A percentile compares a stretch with the other conserved stretches of the same genome.
phyloP scores from a whole-genome alignment of 441 rosid species.

The Corymbia calophylla region DNA sequence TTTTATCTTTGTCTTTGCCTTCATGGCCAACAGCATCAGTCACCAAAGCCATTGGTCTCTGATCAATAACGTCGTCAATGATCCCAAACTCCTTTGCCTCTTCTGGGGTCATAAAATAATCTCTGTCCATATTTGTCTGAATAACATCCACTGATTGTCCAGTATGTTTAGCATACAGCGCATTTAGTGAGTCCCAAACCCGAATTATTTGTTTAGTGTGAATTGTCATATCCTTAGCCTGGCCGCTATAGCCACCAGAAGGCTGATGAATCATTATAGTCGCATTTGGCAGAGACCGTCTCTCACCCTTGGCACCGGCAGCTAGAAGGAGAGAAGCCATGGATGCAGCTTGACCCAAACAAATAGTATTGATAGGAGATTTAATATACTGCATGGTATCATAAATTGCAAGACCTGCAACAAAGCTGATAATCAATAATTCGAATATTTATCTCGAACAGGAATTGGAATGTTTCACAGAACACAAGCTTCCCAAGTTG shows the following conservation, averaged over 20 bases:
- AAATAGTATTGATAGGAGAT: constrained; percentile 84
- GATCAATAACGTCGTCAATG: constrained; percentile 90
- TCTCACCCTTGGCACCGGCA: constrained; percentile 85
- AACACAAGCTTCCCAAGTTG: not conserved
- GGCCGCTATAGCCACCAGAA: constrained; percentile 96
- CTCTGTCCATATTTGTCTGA: constrained; percentile 93
- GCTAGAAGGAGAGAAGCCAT: constrained; percentile 96
- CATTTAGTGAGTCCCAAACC: constrained; percentile 83
- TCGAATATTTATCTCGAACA: not conserved
- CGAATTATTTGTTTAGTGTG: constrained; percentile 93
- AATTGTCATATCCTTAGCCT: constrained; percentile 88
- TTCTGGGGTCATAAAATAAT: constrained; percentile 84
- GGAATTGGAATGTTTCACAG: not conserved
- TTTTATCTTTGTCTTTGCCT: constrained; percentile 42
- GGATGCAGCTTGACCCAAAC: constrained; percentile 97
- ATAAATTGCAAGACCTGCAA: constrained; percentile 86
- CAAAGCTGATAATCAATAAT: not conserved
- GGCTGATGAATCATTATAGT: constrained; percentile 97
- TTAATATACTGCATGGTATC: constrained; percentile 96
- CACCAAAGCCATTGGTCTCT: constrained; percentile 71
- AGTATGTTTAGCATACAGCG: constrained; percentile 65
- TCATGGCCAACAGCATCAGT: constrained; percentile 67
- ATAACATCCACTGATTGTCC: constrained; percentile 67
- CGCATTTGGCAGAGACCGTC: constrained; percentile 87
- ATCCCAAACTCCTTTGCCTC: constrained; percentile 95